These are phyloP conservation scores for Puccinia triticina DNA, from an alignment of 1,284 basidiomycete species.

Conservation along the genomic window DNA sequence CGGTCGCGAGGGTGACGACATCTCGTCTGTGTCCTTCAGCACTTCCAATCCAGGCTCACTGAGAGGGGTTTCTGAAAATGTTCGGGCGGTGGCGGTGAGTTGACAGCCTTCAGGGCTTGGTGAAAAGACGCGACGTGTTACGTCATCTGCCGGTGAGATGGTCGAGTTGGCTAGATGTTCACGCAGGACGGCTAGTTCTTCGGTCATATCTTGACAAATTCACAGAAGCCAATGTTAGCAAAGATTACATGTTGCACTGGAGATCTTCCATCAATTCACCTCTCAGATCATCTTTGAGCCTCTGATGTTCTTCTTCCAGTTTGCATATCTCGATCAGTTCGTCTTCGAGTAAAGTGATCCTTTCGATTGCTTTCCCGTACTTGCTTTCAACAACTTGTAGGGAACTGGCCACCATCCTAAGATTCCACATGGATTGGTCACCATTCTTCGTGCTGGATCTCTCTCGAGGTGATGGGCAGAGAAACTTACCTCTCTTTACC, in stretches of 20 bases:
- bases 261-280: conserved; percentile 65
- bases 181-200: conserved; percentile 46
- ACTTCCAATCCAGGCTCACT: conserved; percentile 18
- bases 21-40: conserved; percentile 15
- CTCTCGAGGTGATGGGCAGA: not conserved
- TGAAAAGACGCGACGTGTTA: not conserved
- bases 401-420: conserved; percentile 79
- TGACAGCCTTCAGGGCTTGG: not conserved
- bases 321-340: conserved; percentile 89
- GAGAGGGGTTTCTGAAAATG: not conserved
- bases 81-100: not conserved
- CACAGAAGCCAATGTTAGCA: not conserved
- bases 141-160: not conserved
- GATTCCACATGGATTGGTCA: not conserved
- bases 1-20: conserved; percentile 21
- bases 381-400: conserved; percentile 86
- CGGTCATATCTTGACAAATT: conserved; percentile 35
- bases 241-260: not conserved
- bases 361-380: conserved; percentile 87
- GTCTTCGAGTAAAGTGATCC: conserved; percentile 94
- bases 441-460: not conserved
- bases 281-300: conserved; percentile 88
- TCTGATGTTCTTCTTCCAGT: conserved; percentile 87
- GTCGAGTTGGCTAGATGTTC: conserved; percentile 36
- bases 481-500: conserved; percentile 71